phyloP scores from a whole-genome alignment of 2,329 filamentous ascomycete species.

The Penicillium sp. region DNA sequence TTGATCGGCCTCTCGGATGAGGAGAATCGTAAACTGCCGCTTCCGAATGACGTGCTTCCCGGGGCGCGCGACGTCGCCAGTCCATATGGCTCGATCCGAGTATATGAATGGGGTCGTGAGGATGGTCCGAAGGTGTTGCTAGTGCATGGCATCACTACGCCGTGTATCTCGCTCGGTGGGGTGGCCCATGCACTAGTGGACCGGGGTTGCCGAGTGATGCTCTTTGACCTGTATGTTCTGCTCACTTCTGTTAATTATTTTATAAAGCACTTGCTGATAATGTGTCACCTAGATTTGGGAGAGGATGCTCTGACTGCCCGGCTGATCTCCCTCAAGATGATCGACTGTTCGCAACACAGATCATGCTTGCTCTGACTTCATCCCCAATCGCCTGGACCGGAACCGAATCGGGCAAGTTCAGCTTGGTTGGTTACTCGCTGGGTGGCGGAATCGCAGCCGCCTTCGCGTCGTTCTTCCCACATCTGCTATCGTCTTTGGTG shows the following conservation, averaged over 20 bases:
- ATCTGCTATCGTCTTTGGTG: constrained; percentile 64
- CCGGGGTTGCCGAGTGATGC: constrained; percentile 69
- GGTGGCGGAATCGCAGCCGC: constrained; percentile 69
- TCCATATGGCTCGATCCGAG: constrained; percentile 63
- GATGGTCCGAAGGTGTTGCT: constrained; percentile 67
- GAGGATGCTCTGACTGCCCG: constrained; percentile 72
- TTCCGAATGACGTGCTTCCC: constrained; percentile 63
- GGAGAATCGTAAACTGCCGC: constrained; percentile 48
- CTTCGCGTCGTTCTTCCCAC: constrained; percentile 65
- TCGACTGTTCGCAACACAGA: constrained; percentile 68
- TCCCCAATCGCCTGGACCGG: constrained; percentile 65
- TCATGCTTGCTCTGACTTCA: constrained; percentile 65
- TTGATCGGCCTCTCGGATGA: constrained; percentile 33
- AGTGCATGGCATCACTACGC: constrained; percentile 77
- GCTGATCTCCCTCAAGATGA: constrained; percentile 64
- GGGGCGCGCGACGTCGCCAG: constrained; percentile 59
- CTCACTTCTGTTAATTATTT: not conserved
- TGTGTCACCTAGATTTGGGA: constrained; percentile 46
- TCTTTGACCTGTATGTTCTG: constrained; percentile 58
- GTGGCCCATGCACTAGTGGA: constrained; percentile 62
- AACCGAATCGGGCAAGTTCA: constrained; percentile 52
- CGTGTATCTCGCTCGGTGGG: constrained; percentile 63
- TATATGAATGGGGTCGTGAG: constrained; percentile 77
- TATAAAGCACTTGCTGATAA: not conserved
- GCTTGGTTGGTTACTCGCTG: constrained; percentile 72